phyloP scores from a whole-genome alignment of 1,284 basidiomycete species.

The Somion occarium region DNA sequence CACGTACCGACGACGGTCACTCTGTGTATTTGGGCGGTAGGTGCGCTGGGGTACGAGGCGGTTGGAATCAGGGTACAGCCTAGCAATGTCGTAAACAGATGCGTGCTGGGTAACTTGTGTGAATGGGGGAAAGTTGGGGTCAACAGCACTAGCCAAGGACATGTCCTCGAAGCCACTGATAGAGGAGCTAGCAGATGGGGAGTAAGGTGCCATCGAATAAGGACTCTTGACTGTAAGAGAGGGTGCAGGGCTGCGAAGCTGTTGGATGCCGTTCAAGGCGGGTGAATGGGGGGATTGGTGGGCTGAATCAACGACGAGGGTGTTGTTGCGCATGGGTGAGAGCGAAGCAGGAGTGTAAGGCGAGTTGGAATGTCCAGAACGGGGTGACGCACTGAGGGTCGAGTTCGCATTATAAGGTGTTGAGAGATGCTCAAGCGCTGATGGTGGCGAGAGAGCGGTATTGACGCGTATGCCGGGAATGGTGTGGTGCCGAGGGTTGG shows the following conservation, averaged over 20 bases:
- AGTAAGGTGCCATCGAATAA: neutral
- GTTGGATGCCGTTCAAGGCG: constrained; percentile 2
- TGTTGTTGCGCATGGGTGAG: neutral
- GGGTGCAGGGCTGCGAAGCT: no score
- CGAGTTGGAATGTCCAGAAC: neutral
- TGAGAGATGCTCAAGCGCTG: neutral
- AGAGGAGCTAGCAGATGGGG: neutral
- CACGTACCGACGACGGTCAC: constrained; percentile 68
- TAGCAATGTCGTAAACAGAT: constrained; percentile 20
- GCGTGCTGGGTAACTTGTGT: neutral
- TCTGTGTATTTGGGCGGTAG: constrained; percentile 70
- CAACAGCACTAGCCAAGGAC: neutral
- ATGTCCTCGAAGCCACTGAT: neutral
- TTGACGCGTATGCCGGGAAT: constrained; percentile 14
- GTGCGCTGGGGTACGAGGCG: constrained; percentile 52
- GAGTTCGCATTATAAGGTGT: neutral
- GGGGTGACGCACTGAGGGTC: neutral
- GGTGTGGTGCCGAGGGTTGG: neutral
- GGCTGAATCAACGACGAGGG: neutral
- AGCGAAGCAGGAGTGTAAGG: neutral
- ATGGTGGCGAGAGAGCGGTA: constrained; percentile 6
- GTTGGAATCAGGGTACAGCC: constrained; percentile 13
- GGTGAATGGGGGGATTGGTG: neutral
- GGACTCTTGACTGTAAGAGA: neutral
- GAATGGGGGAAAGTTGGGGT: neutral